Evolutionary conservation across 116 monocot species (phyloP).

Genomic region (Phalaenopsis hybrid): DNA sequence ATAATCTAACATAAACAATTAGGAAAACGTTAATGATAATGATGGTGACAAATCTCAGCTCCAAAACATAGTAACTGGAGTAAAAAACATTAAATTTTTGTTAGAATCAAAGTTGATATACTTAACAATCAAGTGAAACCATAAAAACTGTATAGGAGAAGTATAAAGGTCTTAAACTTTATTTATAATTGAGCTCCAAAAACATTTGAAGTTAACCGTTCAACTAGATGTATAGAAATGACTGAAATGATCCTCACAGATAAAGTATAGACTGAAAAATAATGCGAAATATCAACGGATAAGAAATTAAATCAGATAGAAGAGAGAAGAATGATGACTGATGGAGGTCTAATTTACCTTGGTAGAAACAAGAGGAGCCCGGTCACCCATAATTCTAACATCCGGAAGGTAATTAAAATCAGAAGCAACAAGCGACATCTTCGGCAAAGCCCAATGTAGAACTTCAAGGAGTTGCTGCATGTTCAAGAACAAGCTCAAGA

Average conservation of each 20-base stretch:
- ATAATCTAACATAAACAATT: not conserved
- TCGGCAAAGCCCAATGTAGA: constrained; percentile 82
- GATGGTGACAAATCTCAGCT: not conserved
- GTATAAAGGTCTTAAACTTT: not conserved
- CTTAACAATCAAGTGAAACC: not conserved
- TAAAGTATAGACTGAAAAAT: not conserved
- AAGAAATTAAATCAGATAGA: not conserved
- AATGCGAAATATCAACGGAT: constrained; percentile 6
- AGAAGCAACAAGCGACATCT: constrained; percentile 93
- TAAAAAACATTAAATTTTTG: not conserved
- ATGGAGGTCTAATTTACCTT: not conserved
- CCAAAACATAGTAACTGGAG: not conserved
- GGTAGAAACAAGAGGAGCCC: too few species aligned
- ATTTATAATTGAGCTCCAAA: not conserved
- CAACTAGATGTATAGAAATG: not conserved
- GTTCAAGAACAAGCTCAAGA: constrained; percentile 12
- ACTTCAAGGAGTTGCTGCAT: constrained; percentile 84
- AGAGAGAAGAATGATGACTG: not conserved
- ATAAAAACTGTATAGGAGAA: not conserved
- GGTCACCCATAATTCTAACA: constrained; percentile 50
- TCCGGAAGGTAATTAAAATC: constrained; percentile 97
- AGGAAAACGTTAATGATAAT: not conserved
- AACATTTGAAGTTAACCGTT: not conserved
- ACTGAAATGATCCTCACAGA: not conserved
- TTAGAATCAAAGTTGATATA: not conserved